Conservation (phyloP, 768 basidiomycete species). For the Cantharellus cinnabarinus region DNA sequence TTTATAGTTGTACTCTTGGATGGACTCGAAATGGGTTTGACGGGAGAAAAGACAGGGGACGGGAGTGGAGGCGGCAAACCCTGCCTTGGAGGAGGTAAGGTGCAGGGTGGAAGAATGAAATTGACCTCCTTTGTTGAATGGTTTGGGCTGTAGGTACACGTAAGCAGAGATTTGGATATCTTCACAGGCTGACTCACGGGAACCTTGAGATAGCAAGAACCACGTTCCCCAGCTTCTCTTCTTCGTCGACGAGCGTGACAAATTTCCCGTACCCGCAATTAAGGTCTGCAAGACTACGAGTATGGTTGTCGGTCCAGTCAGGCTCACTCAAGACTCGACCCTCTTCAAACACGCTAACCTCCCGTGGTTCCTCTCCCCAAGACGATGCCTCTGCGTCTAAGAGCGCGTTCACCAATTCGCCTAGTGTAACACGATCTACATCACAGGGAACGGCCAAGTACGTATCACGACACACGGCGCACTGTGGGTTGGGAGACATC, state of each 20-base stretch:
- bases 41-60: background rate
- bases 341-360: slow-evolving; percentile 73
- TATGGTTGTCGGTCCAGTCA: slow-evolving; percentile 81
- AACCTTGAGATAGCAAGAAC: slow-evolving; percentile 45
- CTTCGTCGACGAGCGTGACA: slow-evolving; percentile 75
- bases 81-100: slow-evolving; percentile 10
- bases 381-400: slow-evolving; percentile 23
- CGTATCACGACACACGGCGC: slow-evolving; percentile 72
- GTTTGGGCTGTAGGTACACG: background rate
- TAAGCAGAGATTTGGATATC: background rate
- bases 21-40: background rate
- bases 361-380: slow-evolving; percentile 21
- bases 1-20: background rate
- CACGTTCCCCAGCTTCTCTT: slow-evolving; percentile 52
- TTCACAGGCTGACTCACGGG: slow-evolving; percentile 32
- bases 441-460: slow-evolving; percentile 64
- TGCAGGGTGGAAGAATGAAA: background rate
- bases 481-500: slow-evolving; percentile 49
- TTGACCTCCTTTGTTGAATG: background rate
- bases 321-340: slow-evolving; percentile 75
- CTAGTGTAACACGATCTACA: slow-evolving; percentile 41
- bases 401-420: slow-evolving; percentile 49
- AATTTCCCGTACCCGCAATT: slow-evolving; percentile 71
- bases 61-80: background rate
- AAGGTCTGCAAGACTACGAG: slow-evolving; percentile 60